These are phyloP conservation scores for Truncatella angustata DNA, from an alignment of 2,329 filamentous ascomycete species.

Conservation along the genomic window DNA sequence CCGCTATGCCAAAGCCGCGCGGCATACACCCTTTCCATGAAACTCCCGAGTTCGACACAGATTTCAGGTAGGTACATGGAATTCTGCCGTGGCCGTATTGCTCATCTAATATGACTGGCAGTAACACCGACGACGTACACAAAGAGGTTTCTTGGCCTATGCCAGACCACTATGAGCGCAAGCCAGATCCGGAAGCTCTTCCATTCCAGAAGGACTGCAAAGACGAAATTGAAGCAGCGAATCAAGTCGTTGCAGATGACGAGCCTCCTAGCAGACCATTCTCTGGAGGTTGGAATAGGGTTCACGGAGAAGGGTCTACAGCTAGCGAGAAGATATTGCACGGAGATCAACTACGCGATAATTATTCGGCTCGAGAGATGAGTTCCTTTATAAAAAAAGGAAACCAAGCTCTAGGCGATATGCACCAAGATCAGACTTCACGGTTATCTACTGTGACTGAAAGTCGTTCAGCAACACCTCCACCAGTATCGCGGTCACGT, in stretches of 20 bases:
- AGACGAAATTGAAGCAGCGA: background rate
- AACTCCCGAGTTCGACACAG: background rate
- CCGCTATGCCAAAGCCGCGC: background rate
- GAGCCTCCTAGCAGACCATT: background rate
- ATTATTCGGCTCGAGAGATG: too few relatives aligned
- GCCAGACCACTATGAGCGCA: constrained; percentile 2
- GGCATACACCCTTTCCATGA: background rate
- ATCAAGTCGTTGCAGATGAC: background rate
- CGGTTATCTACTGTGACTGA: too few relatives aligned
- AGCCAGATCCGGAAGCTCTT: background rate
- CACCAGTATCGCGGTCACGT: background rate
- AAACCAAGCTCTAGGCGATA: too few relatives aligned
- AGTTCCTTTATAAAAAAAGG: too few relatives aligned
- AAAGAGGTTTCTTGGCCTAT: background rate
- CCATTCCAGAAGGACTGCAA: background rate
- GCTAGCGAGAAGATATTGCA: background rate
- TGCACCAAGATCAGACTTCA: background rate
- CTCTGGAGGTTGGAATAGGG: background rate
- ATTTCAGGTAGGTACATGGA: too few relatives aligned
- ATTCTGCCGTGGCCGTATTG: background rate
- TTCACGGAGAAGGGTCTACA: background rate
- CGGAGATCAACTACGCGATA: too few relatives aligned
- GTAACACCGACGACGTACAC: background rate
- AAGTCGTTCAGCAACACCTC: background rate
- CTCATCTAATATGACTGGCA: background rate